These are phyloP conservation scores for Globisporangium splendens DNA, from an alignment of 352 stramenopile genomes.

Conservation along the genomic window DNA sequence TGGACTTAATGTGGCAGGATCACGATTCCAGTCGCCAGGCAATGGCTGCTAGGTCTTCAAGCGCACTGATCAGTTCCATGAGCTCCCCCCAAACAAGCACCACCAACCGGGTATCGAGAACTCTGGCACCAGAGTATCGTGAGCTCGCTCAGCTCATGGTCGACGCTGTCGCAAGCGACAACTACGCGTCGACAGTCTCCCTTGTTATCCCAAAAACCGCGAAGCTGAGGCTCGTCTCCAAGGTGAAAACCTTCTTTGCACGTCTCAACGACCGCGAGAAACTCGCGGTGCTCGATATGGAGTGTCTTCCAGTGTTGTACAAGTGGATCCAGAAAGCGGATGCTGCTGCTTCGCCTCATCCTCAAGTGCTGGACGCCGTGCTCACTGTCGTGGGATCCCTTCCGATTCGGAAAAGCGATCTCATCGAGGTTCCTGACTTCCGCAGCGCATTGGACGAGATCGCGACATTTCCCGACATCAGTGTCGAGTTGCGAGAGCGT, in stretches of 20 bases:
- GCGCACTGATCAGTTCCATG: conserved; percentile 13
- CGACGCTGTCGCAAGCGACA: conserved; percentile 61
- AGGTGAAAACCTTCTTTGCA: conserved; percentile 70
- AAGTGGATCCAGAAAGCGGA: conserved; percentile 46
- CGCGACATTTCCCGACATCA: conserved; percentile 23
- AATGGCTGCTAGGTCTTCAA: conserved; percentile 17
- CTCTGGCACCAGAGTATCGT: conserved; percentile 51
- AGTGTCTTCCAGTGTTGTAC: conserved; percentile 49
- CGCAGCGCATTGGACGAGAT: conserved; percentile 32
- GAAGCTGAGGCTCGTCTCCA: conserved; percentile 63
- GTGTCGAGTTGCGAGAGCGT: conserved; percentile 33
- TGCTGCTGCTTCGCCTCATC: conserved; percentile 28
- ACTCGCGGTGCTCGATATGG: conserved; percentile 48
- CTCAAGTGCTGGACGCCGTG: conserved; percentile 65
- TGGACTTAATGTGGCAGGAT: conserved; percentile 66
- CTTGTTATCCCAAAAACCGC: conserved; percentile 75
- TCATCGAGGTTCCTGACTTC: conserved; percentile 47
- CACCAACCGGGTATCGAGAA: conserved; percentile 24
- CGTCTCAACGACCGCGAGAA: conserved; percentile 55
- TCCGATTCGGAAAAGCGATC: conserved; percentile 58
- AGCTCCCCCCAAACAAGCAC: not conserved
- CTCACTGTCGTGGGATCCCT: conserved; percentile 48
- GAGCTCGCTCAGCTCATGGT: conserved; percentile 66
- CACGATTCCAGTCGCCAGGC: conserved; percentile 46
- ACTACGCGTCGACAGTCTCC: conserved; percentile 74